These are phyloP conservation scores for Podospora pseudopauciseta DNA, from an alignment of 495 filamentous ascomycete genomes.

Conservation along the genomic window DNA sequence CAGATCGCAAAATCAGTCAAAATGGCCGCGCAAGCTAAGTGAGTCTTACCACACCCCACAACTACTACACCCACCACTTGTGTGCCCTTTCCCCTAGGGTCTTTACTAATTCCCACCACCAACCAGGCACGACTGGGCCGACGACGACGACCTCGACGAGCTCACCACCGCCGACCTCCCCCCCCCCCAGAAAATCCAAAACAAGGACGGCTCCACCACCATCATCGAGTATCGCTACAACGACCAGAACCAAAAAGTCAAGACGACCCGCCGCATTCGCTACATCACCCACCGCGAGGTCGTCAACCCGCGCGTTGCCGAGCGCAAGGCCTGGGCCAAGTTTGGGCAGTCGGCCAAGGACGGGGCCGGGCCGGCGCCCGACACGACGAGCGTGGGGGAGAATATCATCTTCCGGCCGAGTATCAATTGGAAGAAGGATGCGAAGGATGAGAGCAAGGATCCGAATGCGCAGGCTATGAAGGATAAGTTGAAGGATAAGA, in stretches of 20 bases:
- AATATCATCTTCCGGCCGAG: constrained; percentile 94
- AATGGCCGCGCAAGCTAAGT: constrained; percentile 33
- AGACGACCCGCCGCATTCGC: constrained; percentile 90
- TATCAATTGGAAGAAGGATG: constrained; percentile 84
- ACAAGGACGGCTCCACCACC: constrained; percentile 98
- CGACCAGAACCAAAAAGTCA: constrained; percentile 91
- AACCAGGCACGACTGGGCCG: constrained; percentile 75
- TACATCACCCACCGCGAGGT: constrained; percentile 82
- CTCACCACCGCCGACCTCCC: constrained; percentile 73
- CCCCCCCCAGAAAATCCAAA: constrained; percentile 76
- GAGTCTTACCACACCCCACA: constrained; percentile 2
- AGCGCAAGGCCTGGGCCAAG: constrained; percentile 86
- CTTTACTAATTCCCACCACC: not conserved
- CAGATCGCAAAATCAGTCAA: constrained; percentile 15
- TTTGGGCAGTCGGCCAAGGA: constrained; percentile 73
- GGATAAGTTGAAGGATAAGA: constrained; percentile 94
- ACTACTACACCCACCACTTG: not conserved
- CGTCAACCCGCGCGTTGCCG: constrained; percentile 94
- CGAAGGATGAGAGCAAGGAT: constrained; percentile 71
- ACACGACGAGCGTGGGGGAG: constrained; percentile 91
- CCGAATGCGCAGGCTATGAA: constrained; percentile 78
- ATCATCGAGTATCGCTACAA: constrained; percentile 86
- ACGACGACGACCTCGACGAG: constrained; percentile 90
- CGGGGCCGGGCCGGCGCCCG: constrained; percentile 63
- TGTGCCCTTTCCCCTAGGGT: not conserved